These are phyloP conservation scores for Rubus parviflorus DNA, from an alignment of 306 rosid genomes.

Conservation along the genomic window DNA sequence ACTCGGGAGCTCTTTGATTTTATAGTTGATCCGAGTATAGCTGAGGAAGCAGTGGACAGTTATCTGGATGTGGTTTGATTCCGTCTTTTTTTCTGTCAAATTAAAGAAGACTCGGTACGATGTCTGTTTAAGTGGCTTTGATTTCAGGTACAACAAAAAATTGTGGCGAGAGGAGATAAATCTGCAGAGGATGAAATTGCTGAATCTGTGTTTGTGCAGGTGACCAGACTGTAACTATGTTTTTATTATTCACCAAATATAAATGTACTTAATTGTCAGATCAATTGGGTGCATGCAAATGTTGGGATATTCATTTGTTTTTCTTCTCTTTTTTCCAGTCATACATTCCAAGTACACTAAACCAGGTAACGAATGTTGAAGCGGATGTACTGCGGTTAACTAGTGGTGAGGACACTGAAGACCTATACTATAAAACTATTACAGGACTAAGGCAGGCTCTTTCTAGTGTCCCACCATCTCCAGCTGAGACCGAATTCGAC, in stretches of 20 bases:
- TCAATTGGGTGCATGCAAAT: neutral
- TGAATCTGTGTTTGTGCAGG: slow-evolving; percentile 72
- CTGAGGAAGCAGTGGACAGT: slow-evolving; percentile 70
- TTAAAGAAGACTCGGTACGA: neutral
- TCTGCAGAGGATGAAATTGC: slow-evolving; percentile 77
- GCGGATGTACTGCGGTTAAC: slow-evolving; percentile 60
- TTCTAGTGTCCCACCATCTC: slow-evolving; percentile 27
- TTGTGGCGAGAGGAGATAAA: slow-evolving; percentile 56
- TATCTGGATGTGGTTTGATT: slow-evolving; percentile 71
- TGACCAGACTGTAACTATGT: slow-evolving; percentile 14
- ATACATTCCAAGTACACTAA: slow-evolving; percentile 73
- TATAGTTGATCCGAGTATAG: slow-evolving; percentile 73
- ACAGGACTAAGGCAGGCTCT: slow-evolving; percentile 68
- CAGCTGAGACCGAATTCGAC: slow-evolving; percentile 19
- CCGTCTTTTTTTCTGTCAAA: slow-evolving; percentile 2
- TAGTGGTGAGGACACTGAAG: slow-evolving; percentile 64
- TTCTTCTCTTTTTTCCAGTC: slow-evolving; percentile 44
- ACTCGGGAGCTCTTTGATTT: slow-evolving; percentile 78
- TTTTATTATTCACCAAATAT: neutral
- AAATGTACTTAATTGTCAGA: neutral
- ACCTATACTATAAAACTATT: slow-evolving; percentile 64
- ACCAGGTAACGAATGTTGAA: slow-evolving; percentile 65
- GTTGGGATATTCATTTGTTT: neutral
- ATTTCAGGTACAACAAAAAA: slow-evolving; percentile 59
- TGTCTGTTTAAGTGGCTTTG: neutral